phyloP scores from a whole-genome alignment of 306 rosid genomes.

The Cicer chorassanicum region DNA sequence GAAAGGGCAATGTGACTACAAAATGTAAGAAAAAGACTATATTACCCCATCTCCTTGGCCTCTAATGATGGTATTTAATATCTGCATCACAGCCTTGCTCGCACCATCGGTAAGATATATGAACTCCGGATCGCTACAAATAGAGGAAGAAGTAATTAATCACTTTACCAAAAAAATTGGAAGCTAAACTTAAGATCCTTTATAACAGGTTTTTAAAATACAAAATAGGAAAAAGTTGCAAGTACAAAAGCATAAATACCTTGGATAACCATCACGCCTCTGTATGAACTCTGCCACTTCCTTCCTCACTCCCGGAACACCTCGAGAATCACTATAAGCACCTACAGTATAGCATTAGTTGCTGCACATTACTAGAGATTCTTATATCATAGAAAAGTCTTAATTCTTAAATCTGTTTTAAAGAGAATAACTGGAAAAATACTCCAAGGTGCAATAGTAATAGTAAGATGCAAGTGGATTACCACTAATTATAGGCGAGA shows the following conservation, averaged over 20 bases:
- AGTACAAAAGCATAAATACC: slow-evolving; percentile 52
- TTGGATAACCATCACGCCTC: slow-evolving; percentile 96
- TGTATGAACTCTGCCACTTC: slow-evolving; percentile 94
- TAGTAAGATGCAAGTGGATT: slow-evolving; percentile 18
- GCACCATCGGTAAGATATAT: slow-evolving; percentile 98
- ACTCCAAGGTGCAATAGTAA: not conserved
- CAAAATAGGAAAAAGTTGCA: not conserved
- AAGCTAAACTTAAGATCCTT: slow-evolving; percentile 38
- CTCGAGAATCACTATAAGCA: slow-evolving; percentile 98
- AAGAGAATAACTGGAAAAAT: slow-evolving; percentile 20
- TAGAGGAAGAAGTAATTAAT: slow-evolving; percentile 46
- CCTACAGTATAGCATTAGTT: slow-evolving; percentile 55
- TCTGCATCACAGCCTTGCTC: slow-evolving; percentile 99
- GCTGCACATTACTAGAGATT: slow-evolving; percentile 37
- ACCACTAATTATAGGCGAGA: not conserved
- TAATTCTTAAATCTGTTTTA: slow-evolving; percentile 5
- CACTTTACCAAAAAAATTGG: slow-evolving; percentile 40
- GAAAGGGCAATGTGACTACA: slow-evolving; percentile 31
- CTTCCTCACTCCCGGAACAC: slow-evolving; percentile 87
- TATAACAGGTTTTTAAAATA: slow-evolving; percentile 4
- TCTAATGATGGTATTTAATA: slow-evolving; percentile 81
- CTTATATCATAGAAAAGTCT: slow-evolving; percentile 33
- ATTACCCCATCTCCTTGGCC: slow-evolving; percentile 91
- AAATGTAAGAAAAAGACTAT: not conserved
- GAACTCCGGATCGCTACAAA: slow-evolving; percentile 89